phyloP scores from a whole-genome alignment of 2,329 filamentous ascomycete genomes.

The Phialophora verrucosa region DNA sequence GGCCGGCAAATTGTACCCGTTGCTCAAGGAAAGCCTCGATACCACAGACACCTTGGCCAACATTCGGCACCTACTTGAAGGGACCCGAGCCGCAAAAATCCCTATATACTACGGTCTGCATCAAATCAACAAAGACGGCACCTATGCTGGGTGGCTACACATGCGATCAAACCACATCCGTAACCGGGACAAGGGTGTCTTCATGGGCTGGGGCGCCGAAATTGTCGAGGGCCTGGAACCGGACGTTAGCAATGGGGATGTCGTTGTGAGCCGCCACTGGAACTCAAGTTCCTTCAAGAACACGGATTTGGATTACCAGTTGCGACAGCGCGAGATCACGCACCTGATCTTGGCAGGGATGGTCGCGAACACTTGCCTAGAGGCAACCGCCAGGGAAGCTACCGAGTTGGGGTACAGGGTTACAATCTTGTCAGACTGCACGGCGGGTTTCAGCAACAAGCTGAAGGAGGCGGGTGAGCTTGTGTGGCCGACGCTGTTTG shows the following conservation, averaged over 20 bases:
- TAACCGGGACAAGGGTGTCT: slow-evolving; percentile 32
- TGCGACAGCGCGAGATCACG: slow-evolving; percentile 44
- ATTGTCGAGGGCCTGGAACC: slow-evolving; percentile 44
- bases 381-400: slow-evolving; percentile 46
- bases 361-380: slow-evolving; percentile 45
- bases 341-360: slow-evolving; percentile 44
- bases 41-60: slow-evolving; percentile 39
- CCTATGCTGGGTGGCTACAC: slow-evolving; percentile 41
- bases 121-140: slow-evolving; percentile 40
- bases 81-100: slow-evolving; percentile 40
- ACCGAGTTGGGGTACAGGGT: slow-evolving; percentile 40
- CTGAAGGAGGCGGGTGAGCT: slow-evolving; percentile 9
- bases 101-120: slow-evolving; percentile 48
- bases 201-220: slow-evolving; percentile 44
- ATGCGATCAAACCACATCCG: slow-evolving; percentile 39
- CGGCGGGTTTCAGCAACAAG: slow-evolving; percentile 13
- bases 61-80: slow-evolving; percentile 39
- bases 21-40: slow-evolving; percentile 21
- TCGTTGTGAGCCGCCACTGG: slow-evolving; percentile 45
- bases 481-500: slow-evolving; percentile 15
- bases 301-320: slow-evolving; percentile 47
- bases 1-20: slow-evolving; percentile 32
- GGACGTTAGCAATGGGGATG: slow-evolving; percentile 41
- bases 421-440: slow-evolving; percentile 11
- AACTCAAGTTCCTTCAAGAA: slow-evolving; percentile 45